Evolutionary conservation across 441 rosid genomes (phyloP).

Genomic region (Croton setiger): DNA sequence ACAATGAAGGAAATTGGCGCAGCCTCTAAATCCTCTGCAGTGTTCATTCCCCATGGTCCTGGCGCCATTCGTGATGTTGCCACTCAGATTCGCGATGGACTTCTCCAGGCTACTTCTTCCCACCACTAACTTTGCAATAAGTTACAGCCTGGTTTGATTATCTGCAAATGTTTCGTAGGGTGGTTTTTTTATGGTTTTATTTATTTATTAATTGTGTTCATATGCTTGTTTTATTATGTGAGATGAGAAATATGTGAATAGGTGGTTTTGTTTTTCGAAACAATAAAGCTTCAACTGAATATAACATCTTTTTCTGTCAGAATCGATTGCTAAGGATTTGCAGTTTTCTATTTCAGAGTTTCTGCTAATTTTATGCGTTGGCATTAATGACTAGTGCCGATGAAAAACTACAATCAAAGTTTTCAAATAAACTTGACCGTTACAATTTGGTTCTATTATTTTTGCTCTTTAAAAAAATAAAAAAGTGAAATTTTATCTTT

Average conservation of each 20-base stretch:
- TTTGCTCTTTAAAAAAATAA: too few species aligned
- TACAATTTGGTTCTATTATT: too few species aligned
- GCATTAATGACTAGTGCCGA: too few species aligned
- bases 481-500: too few species aligned
- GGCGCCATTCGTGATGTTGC: slow-evolving; percentile 45
- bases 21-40: slow-evolving; percentile 39
- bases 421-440: too few species aligned
- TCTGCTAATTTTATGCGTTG: too few species aligned
- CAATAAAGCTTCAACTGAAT: background rate
- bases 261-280: background rate
- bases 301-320: too few species aligned
- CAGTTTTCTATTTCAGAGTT: background rate
- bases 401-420: too few species aligned
- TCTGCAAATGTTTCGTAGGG: background rate
- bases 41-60: slow-evolving; percentile 54
- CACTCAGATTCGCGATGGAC: slow-evolving; percentile 46
- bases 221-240: too few species aligned
- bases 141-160: slow-evolving; percentile 1
- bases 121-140: slow-evolving; percentile 16
- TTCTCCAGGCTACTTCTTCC: slow-evolving; percentile 38
- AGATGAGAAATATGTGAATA: background rate
- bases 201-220: too few species aligned
- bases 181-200: background rate
- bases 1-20: slow-evolving; percentile 61
- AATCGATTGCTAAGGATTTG: too few species aligned